Evolutionary conservation across 352 stramenopile species (phyloP), one percentile per base, ranked within the genome.

Genomic region (Globisporangium alternatum): DNA sequence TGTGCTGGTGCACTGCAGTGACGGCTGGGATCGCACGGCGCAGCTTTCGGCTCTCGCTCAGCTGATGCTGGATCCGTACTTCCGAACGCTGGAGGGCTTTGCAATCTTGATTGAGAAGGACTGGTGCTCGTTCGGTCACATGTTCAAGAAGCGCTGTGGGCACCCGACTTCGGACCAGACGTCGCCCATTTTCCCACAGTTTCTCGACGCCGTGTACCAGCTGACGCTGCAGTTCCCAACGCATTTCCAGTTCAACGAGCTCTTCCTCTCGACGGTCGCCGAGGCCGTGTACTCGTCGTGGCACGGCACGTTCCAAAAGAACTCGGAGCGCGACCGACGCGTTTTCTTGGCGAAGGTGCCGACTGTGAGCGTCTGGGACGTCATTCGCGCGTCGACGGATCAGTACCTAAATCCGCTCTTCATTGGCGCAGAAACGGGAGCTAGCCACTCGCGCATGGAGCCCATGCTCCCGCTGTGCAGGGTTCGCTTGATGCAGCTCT

Each of bases 131-230:
- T 97, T 96, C 60, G 90, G 90, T 2, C 89, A 97, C 69, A 93
- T 89, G 70, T 97, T 97, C 68, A 74, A 86, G 56, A 85, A 91
- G 37, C 72, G 90, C 1, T 91, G 80, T 53, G 82, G 80, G 0
- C 83, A 92, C 67, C 83, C 84, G 33, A 90, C 81, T 3, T 91
- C 86, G 8, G 93, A 98, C 52, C 91, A 99, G 69, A 92, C 96
- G 21, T 99, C 97, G 45, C 98, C 98, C 3, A 97, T 99, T 51
- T 99, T 99, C 78, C 73, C 99, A 44, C 97, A 99, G 71, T 99
- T 99, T 73, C 76, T 99, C 17, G 97, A 99, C 77, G 98, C 90
- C 60, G 93, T 99, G 30, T 99, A 97, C 69, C 97, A 99, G 76
- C 74, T 99, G 25, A 90, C 98, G 13, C 78, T 97, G 43, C 96